phyloP scores from a whole-genome alignment of 495 filamentous ascomycete genomes.

The Cenococcum geophilum region DNA sequence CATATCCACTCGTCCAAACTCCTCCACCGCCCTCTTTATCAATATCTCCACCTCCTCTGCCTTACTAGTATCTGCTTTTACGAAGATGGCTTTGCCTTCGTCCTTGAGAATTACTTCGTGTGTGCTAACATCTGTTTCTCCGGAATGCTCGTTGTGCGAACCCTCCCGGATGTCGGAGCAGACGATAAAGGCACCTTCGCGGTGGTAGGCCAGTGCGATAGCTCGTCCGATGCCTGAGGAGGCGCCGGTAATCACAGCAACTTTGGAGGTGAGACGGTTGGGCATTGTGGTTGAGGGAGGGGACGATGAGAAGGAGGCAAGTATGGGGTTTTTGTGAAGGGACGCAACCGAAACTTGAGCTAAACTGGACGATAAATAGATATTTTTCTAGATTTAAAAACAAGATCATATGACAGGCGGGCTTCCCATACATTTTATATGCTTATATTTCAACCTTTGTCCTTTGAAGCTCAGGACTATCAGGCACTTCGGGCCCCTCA shows the following conservation, averaged over 20 bases:
- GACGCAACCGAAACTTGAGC: background rate
- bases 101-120: conserved; percentile 26
- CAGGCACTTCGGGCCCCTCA: too few relatives aligned
- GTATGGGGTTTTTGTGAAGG: background rate
- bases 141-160: conserved; percentile 17
- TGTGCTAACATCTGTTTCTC: conserved; percentile 25
- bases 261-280: background rate
- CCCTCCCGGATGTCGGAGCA: conserved; percentile 33
- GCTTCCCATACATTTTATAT: too few relatives aligned
- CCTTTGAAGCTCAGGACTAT: too few relatives aligned
- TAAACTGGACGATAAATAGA: background rate
- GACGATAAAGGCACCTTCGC: conserved; percentile 34
- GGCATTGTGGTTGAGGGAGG: background rate
- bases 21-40: conserved; percentile 38
- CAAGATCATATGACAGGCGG: too few relatives aligned
- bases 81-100: conserved; percentile 35
- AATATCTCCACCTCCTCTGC: conserved; percentile 38
- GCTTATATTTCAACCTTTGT: too few relatives aligned
- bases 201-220: conserved; percentile 33
- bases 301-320: background rate
- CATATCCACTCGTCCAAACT: conserved; percentile 49
- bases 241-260: conserved; percentile 35
- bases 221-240: conserved; percentile 36
- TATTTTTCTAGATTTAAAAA: too few relatives aligned
- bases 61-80: conserved; percentile 38